Evolutionary conservation across 1,284 basidiomycete species (phyloP), one percentile per base, ranked within the genome.

Genomic region (Leccinum variabile): DNA sequence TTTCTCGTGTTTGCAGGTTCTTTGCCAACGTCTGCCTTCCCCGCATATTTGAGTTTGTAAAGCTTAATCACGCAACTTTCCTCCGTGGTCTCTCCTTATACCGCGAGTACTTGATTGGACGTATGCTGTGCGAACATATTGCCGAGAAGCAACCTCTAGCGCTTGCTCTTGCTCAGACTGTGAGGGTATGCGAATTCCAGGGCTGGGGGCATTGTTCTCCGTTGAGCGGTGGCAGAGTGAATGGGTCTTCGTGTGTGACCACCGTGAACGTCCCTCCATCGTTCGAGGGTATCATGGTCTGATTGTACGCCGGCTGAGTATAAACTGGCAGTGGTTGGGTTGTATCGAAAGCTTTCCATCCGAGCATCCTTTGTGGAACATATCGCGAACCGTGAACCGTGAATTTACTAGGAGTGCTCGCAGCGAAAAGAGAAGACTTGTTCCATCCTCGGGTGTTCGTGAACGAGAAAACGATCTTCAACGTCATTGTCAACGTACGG

Each of bases 361-460:
- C 33, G 18, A 61, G 54, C 16, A 25, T 56, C 28, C 57, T 60
- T 16, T 63, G 62, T 13, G 70, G 63, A 52, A 52, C 25, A 56
- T 68, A 72, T 57, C 67, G 61, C 2, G 72, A 67, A 16, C 75
- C 75, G 28, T 78, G 76, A 28, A 77, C 54, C 2, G 71, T 75
- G 30, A 63, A 65, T 60, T 78, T 79, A 60, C 77, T 78, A 4
- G 77, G 77, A 49, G 76, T 79, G 9, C 65, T 60, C 7, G 63
- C 65, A 28, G 66, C 57, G 49, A 66, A 60, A 33, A 69, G 65
- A 8, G 69, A 18, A 64, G 18, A 67, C 67, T 5, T 68, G 66
- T 33, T 72, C 71, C 69, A 70, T 72, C n/a, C 73, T 65, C 33
- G 66, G 63, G 18, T 60, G 39, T 28, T 46, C 62, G 33, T 60